Evolutionary conservation across 495 filamentous ascomycete genomes (phyloP).

Genomic region (Podospora conica): DNA sequence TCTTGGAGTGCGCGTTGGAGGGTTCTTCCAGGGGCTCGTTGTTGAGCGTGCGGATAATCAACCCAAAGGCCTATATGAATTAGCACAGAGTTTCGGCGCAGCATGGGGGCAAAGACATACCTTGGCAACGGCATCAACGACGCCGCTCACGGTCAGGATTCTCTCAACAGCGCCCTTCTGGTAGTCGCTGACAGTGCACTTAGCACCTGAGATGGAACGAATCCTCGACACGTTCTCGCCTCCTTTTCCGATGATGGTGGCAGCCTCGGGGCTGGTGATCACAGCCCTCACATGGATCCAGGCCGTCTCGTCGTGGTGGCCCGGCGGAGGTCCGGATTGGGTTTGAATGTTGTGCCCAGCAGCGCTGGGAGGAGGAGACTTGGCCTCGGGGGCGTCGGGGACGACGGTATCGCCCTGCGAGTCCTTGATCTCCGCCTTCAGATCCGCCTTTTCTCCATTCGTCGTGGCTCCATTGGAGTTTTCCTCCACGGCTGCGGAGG

Average conservation of each 20-base stretch:
- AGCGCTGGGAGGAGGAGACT: slow-evolving; percentile 41
- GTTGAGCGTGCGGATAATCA: slow-evolving; percentile 97
- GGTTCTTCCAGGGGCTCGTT: slow-evolving; percentile 83
- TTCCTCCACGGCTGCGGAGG: slow-evolving; percentile 23
- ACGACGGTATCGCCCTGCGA: slow-evolving; percentile 62
- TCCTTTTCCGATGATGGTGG: slow-evolving; percentile 96
- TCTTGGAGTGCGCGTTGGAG: slow-evolving; percentile 90
- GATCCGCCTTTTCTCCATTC: slow-evolving; percentile 50
- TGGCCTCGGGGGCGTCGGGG: slow-evolving; percentile 56
- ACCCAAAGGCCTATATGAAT: slow-evolving; percentile 73
- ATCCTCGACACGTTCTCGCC: slow-evolving; percentile 98
- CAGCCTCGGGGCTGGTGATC: slow-evolving; percentile 93
- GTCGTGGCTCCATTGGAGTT: slow-evolving; percentile 40
- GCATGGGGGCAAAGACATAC: slow-evolving; percentile 42
- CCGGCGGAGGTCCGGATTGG: slow-evolving; percentile 26
- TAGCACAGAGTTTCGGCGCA: slow-evolving; percentile 5
- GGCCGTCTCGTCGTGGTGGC: slow-evolving; percentile 70
- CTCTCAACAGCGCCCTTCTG: slow-evolving; percentile 92
- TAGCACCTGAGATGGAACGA: slow-evolving; percentile 82
- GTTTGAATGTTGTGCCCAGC: slow-evolving; percentile 37
- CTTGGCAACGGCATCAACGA: slow-evolving; percentile 94
- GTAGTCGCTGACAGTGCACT: slow-evolving; percentile 98
- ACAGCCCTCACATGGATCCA: slow-evolving; percentile 97
- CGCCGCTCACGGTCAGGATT: slow-evolving; percentile 92
- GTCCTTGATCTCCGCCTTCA: slow-evolving; percentile 52